phyloP scores from a whole-genome alignment of 2,329 filamentous ascomycete genomes.

The Trichoderma sp. region DNA sequence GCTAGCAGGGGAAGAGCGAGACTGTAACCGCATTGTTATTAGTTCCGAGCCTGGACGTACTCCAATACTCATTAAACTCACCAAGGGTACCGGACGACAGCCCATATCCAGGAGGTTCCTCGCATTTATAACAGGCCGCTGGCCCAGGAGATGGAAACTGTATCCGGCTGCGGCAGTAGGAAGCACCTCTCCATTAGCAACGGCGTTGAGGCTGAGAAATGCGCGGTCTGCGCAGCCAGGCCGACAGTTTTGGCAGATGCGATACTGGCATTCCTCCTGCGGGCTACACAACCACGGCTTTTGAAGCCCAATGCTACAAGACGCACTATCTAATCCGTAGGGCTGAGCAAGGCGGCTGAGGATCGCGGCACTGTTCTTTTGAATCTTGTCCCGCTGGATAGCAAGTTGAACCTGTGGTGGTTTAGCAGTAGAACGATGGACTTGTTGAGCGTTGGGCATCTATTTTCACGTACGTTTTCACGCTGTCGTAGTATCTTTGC shows the following conservation, averaged over 20 bases:
- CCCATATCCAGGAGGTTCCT: conserved; percentile 45
- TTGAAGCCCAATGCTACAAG: conserved; percentile 29
- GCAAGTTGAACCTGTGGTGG: conserved; percentile 37
- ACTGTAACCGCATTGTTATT: neutral
- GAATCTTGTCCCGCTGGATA: conserved; percentile 36
- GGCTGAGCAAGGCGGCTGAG: conserved; percentile 28
- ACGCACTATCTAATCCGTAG: conserved; percentile 26
- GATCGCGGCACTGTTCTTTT: conserved; percentile 31
- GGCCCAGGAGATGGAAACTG: conserved; percentile 50
- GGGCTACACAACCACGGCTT: conserved; percentile 44
- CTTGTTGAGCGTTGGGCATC: conserved; percentile 27
- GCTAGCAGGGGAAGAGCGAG: conserved; percentile 18
- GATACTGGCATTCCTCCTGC: conserved; percentile 52
- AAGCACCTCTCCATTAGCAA: conserved; percentile 52
- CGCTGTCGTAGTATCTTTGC: conserved; percentile 52
- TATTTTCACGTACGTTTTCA: conserved; percentile 44
- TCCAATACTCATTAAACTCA: conserved; percentile 30
- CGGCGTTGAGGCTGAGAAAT: conserved; percentile 52
- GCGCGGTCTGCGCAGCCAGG: conserved; percentile 46
- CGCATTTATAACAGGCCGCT: conserved; percentile 48
- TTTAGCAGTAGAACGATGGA: neutral
- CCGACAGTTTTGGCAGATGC: conserved; percentile 53
- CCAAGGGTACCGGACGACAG: conserved; percentile 40
- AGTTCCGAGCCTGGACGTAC: neutral
- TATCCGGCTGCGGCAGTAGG: conserved; percentile 54